Evolutionary conservation across 352 stramenopile genomes (phyloP).

Genomic region (Sclerospora graminicola): DNA sequence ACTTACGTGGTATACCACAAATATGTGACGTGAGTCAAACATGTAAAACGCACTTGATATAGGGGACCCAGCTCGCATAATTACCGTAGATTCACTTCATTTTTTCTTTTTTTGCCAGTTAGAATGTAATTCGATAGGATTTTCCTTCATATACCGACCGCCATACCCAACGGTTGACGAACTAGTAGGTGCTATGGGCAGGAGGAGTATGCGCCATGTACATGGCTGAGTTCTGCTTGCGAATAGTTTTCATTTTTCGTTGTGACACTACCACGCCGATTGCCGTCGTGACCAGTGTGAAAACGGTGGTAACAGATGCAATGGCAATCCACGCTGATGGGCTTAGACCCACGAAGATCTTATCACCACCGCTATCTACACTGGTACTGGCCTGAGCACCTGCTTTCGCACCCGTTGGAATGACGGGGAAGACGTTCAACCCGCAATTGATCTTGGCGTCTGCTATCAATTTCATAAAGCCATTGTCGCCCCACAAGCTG

Average conservation of each 20-base stretch:
- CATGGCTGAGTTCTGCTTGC: constrained; percentile 38
- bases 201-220: constrained; percentile 17
- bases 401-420: constrained; percentile 43
- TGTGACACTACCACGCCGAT: constrained; percentile 30
- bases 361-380: constrained; percentile 59
- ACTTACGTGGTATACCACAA: too few relatives aligned
- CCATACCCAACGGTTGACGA: background rate
- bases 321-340: constrained; percentile 47
- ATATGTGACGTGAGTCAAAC: too few relatives aligned
- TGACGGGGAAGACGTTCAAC: constrained; percentile 70
- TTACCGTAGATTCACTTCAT: too few relatives aligned
- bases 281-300: constrained; percentile 37
- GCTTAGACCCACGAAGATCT: constrained; percentile 49
- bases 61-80: too few relatives aligned
- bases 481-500: constrained; percentile 46
- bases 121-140: background rate
- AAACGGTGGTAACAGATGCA: constrained; percentile 31
- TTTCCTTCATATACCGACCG: background rate
- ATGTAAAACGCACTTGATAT: too few relatives aligned
- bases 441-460: constrained; percentile 72
- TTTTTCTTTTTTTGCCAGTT: too few relatives aligned
- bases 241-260: constrained; percentile 34
- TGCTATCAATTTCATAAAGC: constrained; percentile 53
- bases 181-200: constrained; percentile 4
- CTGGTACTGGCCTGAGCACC: constrained; percentile 26